These are phyloP conservation scores for Blumeriella jaapii DNA, from an alignment of 2,329 filamentous ascomycete species.

Conservation along the genomic window DNA sequence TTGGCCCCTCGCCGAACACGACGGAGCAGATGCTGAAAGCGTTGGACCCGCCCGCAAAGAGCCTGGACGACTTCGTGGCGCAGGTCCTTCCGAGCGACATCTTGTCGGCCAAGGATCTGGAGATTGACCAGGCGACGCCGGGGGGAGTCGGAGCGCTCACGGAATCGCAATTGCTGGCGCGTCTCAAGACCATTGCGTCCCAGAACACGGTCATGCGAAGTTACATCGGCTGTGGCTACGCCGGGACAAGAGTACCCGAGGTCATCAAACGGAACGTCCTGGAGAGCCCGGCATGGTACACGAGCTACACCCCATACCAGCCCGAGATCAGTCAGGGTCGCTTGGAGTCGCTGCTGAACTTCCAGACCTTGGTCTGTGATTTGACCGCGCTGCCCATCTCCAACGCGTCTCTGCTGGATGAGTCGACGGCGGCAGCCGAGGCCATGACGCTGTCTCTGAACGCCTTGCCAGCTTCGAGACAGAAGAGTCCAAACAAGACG, in stretches of 20 bases:
- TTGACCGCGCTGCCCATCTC: slow-evolving; percentile 78
- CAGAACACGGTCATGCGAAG: slow-evolving; percentile 52
- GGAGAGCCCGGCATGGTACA: slow-evolving; percentile 94
- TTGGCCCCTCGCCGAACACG: slow-evolving; percentile 65
- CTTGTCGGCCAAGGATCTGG: slow-evolving; percentile 52
- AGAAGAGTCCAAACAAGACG: slow-evolving; percentile 65
- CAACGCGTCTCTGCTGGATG: slow-evolving; percentile 84
- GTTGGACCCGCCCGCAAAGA: slow-evolving; percentile 61
- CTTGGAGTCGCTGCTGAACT: slow-evolving; percentile 85
- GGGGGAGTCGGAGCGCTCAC: slow-evolving; percentile 27
- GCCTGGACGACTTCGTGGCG: slow-evolving; percentile 70
- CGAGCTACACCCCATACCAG: slow-evolving; percentile 95
- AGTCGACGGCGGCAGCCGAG: slow-evolving; percentile 85
- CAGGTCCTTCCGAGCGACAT: slow-evolving; percentile 78
- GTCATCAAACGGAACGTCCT: slow-evolving; percentile 90
- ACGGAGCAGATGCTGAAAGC: slow-evolving; percentile 68
- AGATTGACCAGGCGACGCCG: slow-evolving; percentile 37
- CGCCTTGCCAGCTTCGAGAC: slow-evolving; percentile 55
- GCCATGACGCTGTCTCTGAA: slow-evolving; percentile 91
- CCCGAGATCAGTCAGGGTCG: slow-evolving; percentile 94
- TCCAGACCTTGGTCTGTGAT: slow-evolving; percentile 85
- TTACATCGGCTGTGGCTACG: slow-evolving; percentile 83
- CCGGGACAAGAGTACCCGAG: slow-evolving; percentile 71
- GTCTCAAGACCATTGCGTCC: slow-evolving; percentile 40
- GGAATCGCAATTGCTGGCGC: slow-evolving; percentile 47